Percentiles rank a stretch among this genome's conserved stretches.
These are phyloP conservation scores for Eimeria acervulina DNA, from an alignment of 169 alveolate species.

Conservation along the genomic window DNA sequence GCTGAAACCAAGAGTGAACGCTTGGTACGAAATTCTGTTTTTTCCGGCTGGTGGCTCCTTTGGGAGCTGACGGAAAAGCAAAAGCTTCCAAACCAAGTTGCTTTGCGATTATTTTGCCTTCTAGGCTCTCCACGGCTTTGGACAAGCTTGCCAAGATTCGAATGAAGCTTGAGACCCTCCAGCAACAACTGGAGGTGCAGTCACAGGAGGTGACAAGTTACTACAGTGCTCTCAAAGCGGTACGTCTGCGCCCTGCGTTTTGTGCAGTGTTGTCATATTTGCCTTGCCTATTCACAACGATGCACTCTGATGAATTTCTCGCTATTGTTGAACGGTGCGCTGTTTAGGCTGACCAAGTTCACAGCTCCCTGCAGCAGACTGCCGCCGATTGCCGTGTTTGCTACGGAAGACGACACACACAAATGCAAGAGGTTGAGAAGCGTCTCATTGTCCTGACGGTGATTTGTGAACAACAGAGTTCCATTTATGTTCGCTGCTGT, in stretches of 20 bases:
- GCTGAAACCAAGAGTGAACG: too few species aligned
- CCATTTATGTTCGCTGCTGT: neutral
- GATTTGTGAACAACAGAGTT: neutral
- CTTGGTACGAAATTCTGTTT: neutral
- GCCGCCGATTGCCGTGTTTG: slow-evolving; percentile 82
- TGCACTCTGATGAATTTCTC: neutral
- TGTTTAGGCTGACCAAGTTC: slow-evolving; percentile 76
- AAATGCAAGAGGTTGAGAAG: slow-evolving; percentile 81
- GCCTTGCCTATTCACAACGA: neutral
- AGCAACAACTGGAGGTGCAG: slow-evolving; percentile 80
- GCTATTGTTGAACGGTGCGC: neutral
- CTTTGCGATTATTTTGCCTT: too few species aligned
- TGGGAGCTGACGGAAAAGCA: neutral
- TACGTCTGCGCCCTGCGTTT: neutral
- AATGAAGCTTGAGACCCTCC: slow-evolving; percentile 74
- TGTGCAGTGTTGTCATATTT: neutral
- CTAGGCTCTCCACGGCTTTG: slow-evolving; percentile 70
- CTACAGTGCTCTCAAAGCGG: slow-evolving; percentile 78
- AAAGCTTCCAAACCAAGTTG: neutral
- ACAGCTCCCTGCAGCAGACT: slow-evolving; percentile 76
- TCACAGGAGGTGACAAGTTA: slow-evolving; percentile 78
- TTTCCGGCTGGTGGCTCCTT: neutral
- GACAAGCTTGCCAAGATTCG: slow-evolving; percentile 77
- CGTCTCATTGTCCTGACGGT: slow-evolving; percentile 81
- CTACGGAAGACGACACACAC: slow-evolving; percentile 78